Percentiles rank a stretch among this genome's conserved stretches.
phyloP scores from a whole-genome alignment of 139 green algal species.

The Yamagishiella unicocca region DNA sequence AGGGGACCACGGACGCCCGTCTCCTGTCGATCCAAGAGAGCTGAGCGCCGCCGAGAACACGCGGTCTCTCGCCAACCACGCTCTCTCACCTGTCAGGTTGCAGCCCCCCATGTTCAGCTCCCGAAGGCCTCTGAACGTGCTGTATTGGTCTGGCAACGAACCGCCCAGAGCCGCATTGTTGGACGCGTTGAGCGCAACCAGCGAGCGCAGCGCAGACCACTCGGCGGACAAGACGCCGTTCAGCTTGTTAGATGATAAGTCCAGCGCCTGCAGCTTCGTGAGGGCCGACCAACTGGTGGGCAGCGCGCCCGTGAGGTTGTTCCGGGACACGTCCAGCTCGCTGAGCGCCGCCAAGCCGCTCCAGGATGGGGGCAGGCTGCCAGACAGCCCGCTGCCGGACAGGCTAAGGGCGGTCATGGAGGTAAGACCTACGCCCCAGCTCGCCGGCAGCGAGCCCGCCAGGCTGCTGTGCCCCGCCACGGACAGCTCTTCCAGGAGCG shows the following conservation, averaged over 20 bases:
- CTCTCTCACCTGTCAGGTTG: not conserved
- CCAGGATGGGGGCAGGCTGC: constrained; percentile 2
- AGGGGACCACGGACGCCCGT: no score
- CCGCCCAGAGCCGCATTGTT: not conserved
- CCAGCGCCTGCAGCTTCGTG: not conserved
- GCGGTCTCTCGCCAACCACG: no score
- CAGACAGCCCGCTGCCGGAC: not conserved
- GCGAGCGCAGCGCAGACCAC: not conserved
- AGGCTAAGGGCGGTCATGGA: not conserved
- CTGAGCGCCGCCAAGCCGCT: not conserved
- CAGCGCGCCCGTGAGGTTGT: constrained; percentile 9
- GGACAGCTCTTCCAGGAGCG: not conserved
- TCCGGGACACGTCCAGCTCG: constrained; percentile 16
- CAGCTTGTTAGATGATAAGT: not conserved
- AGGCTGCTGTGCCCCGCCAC: not conserved
- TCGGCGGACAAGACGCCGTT: not conserved
- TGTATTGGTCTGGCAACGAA: not conserved
- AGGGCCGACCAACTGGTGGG: not conserved
- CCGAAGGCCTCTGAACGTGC: not conserved
- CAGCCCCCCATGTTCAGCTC: not conserved
- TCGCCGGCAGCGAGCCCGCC: not conserved
- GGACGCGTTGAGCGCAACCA: not conserved
- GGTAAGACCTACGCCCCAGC: not conserved
- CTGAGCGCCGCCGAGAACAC: no score
- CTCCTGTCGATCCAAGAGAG: no score